Percentiles rank a stretch among this genome's conserved stretches.
These are phyloP conservation scores for Xylaria sp. DNA, from an alignment of 495 filamentous ascomycete genomes.

Conservation along the genomic window DNA sequence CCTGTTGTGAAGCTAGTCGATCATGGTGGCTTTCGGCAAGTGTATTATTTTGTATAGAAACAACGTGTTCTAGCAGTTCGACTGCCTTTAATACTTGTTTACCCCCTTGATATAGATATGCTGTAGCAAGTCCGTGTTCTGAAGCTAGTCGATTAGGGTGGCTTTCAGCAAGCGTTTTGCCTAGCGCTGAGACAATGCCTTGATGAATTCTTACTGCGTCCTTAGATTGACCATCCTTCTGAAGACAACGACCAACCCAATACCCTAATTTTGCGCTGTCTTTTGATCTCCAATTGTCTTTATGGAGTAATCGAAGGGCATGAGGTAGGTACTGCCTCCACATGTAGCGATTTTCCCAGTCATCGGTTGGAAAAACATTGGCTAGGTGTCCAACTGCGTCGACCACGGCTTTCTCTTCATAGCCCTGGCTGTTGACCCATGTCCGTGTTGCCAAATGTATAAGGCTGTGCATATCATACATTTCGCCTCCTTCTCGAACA, in stretches of 20 bases:
- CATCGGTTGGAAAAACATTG: slow-evolving; percentile 28
- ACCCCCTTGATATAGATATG: slow-evolving; percentile 25
- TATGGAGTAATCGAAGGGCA: slow-evolving; percentile 34
- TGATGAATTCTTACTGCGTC: slow-evolving; percentile 41
- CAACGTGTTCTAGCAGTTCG: slow-evolving; percentile 30
- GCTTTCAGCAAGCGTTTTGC: slow-evolving; percentile 33
- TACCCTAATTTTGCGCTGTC: slow-evolving; percentile 29
- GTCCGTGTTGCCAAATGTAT: slow-evolving; percentile 53
- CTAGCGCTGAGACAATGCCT: slow-evolving; percentile 29
- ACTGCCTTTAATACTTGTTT: slow-evolving; percentile 22
- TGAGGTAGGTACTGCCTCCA: slow-evolving; percentile 45
- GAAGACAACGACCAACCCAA: slow-evolving; percentile 30
- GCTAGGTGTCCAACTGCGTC: slow-evolving; percentile 33
- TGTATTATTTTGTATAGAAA: slow-evolving; percentile 24
- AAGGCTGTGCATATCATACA: slow-evolving; percentile 52
- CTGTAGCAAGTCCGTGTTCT: slow-evolving; percentile 38
- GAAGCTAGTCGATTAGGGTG: slow-evolving; percentile 38
- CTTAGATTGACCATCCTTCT: slow-evolving; percentile 33
- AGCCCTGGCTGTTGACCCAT: slow-evolving; percentile 34
- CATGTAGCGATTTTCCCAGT: slow-evolving; percentile 30
- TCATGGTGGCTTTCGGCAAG: slow-evolving; percentile 39
- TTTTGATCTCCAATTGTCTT: slow-evolving; percentile 21
- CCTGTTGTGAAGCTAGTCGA: slow-evolving; percentile 39
- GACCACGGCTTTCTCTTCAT: neutral
- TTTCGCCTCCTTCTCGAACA: slow-evolving; percentile 31